Base-by-base conservation (phyloP, 441 rosid genomes). In the Mallotus repandus region DNA sequence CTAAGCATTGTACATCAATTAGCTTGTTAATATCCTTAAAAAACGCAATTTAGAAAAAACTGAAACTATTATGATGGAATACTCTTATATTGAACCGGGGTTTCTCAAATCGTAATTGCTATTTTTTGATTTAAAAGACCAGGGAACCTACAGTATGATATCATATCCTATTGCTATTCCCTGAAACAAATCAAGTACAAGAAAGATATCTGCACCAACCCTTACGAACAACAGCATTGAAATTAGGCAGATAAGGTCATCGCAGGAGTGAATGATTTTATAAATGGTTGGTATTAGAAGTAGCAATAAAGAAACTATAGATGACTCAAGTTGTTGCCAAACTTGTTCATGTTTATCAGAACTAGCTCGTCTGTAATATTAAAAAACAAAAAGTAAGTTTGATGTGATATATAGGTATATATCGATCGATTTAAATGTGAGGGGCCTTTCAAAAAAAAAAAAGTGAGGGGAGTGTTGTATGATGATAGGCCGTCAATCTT, bases 401-500 rank as follows among this genome's bases (percentile, higher is more conserved):
- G 55, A 50, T 14, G 55, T 50, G 55, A 50, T 50, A 50, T 50
- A 15, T 2, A 50, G 55, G 9, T 49, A 11, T 10, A 9, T 5
- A 50, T 14, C 18, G 52, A 49, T 13, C 12, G 15, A 49, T 11
- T 60, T 60, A 35, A 66, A 25, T 52, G 70, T 52, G 70, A 52
- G 29, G 16, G 1, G 25, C n/a, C n/a, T n/a, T n/a, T n/a, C n/a
- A n/a, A n/a, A n/a, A n/a, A n/a, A n/a, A n/a, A n/a, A n/a, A n/a
- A n/a, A n/a, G 70, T 52, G 70, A 52, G 29, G 16, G 1, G 25
- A 8, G 54, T 16, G 18, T 21, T 18, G 14, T 64, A 22, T 45
- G 53, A 64, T 43, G 58, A 69, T 15, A 48, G 19, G 45, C 64
- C 19, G 57, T 73, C 56, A 68, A 59, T 49, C 80, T 29, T 69